Evolutionary conservation across 345 rosid genomes (phyloP).

Genomic region (Corchorus olitorius): DNA sequence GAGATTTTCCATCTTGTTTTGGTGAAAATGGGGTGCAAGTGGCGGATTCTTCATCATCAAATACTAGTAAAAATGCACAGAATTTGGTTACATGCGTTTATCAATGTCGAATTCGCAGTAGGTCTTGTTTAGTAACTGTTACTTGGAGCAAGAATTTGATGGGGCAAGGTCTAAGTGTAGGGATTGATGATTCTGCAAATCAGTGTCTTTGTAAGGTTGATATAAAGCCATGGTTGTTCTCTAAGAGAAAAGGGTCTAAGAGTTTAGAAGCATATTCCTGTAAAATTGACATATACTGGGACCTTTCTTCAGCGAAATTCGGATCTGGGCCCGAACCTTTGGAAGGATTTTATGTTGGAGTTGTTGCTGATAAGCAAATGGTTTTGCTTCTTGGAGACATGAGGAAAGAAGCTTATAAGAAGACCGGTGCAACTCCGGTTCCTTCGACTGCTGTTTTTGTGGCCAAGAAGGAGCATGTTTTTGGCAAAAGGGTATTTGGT

Average conservation of each 20-base stretch:
- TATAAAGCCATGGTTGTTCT: conserved; percentile 92
- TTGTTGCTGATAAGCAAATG: conserved; percentile 76
- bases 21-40: conserved; percentile 92
- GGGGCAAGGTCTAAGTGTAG: conserved; percentile 86
- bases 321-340: conserved; percentile 90
- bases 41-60: conserved; percentile 79
- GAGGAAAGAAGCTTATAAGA: conserved; percentile 87
- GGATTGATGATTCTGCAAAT: conserved; percentile 74
- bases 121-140: conserved; percentile 69
- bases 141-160: conserved; percentile 87
- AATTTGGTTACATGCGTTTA: conserved; percentile 75
- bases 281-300: conserved; percentile 77
- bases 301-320: conserved; percentile 78
- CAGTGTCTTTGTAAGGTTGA: conserved; percentile 87
- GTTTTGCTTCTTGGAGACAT: conserved; percentile 85
- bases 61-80: conserved; percentile 60
- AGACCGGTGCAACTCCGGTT: conserved; percentile 46
- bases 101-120: conserved; percentile 67
- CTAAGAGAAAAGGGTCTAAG: conserved; percentile 91
- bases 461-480: conserved; percentile 80
- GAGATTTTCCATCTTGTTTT: conserved; percentile 95
- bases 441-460: conserved; percentile 53
- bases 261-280: conserved; percentile 70
- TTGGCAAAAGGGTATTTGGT: conserved; percentile 67
- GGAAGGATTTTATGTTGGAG: conserved; percentile 76